Evolutionary conservation across 2,329 filamentous ascomycete species (phyloP).

Genomic region (Dothiorella sarmentorum): DNA sequence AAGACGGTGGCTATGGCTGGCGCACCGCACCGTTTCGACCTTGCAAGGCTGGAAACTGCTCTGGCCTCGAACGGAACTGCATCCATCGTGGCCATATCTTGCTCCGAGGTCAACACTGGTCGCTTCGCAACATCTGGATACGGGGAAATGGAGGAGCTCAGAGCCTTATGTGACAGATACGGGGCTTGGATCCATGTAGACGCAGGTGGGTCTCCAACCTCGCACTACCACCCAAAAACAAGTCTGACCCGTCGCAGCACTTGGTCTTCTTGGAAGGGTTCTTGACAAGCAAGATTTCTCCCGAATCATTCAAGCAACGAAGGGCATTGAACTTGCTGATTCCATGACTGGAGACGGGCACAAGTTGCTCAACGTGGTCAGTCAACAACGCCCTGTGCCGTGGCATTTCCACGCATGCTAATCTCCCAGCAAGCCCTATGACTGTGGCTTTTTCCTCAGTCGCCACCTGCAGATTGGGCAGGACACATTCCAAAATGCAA

Average conservation of each 20-base stretch:
- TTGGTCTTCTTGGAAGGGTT: constrained; percentile 74
- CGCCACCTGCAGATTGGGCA: constrained; percentile 57
- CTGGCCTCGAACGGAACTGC: constrained; percentile 55
- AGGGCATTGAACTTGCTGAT: constrained; percentile 76
- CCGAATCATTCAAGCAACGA: constrained; percentile 48
- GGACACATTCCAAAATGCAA: constrained; percentile 74
- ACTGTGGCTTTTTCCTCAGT: constrained; percentile 86
- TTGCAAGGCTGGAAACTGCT: constrained; percentile 60
- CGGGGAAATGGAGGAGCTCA: constrained; percentile 60
- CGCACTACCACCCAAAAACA: not conserved
- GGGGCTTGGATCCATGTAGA: constrained; percentile 87
- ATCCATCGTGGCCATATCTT: constrained; percentile 77
- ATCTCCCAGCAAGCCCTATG: constrained; percentile 62
- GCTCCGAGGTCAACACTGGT: constrained; percentile 88
- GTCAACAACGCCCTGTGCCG: too few relatives aligned
- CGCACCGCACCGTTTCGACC: constrained; percentile 67
- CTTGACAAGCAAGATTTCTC: constrained; percentile 60
- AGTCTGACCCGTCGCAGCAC: constrained; percentile 51
- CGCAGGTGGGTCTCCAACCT: constrained; percentile 56
- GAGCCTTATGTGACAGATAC: constrained; percentile 68
- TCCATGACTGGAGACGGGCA: constrained; percentile 85
- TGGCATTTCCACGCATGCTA: too few relatives aligned
- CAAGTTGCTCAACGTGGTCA: constrained; percentile 84
- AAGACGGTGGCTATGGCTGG: constrained; percentile 54
- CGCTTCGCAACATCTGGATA: constrained; percentile 63